A percentile compares a stretch with the other conserved stretches of the same genome.
Evolutionary conservation across 495 filamentous ascomycete genomes (phyloP).

Genomic region (Annulohypoxylon bovei): DNA sequence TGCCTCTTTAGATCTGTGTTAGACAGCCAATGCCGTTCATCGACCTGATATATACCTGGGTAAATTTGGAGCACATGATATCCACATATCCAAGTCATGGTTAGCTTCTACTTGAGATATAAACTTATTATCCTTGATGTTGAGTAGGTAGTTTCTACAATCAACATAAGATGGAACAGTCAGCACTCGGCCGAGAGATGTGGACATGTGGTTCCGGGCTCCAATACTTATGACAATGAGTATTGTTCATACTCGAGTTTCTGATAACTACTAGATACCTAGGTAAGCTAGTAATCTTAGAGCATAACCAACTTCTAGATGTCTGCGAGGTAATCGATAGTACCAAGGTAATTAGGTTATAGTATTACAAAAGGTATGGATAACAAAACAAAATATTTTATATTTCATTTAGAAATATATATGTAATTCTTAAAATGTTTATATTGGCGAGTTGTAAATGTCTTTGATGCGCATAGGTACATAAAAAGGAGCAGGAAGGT

Average conservation of each 20-base stretch:
- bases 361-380: no score
- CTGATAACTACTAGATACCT: background rate
- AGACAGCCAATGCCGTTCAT: background rate
- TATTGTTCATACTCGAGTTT: background rate
- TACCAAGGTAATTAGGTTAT: no score
- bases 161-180: background rate
- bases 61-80: background rate
- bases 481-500: background rate
- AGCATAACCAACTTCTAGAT: no score
- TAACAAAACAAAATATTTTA: no score
- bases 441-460: background rate
- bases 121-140: background rate
- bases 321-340: no score
- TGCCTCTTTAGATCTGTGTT: background rate
- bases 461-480: background rate
- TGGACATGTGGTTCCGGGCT: background rate
- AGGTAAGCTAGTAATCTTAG: no score
- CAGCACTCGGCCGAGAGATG: background rate
- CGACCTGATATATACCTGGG: background rate
- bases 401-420: no score
- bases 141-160: background rate
- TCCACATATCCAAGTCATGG: background rate
- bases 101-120: background rate
- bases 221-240: background rate
- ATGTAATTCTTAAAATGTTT: no score